phyloP scores from a whole-genome alignment of 2,329 filamentous ascomycete genomes.

The Triangularia setosa region DNA sequence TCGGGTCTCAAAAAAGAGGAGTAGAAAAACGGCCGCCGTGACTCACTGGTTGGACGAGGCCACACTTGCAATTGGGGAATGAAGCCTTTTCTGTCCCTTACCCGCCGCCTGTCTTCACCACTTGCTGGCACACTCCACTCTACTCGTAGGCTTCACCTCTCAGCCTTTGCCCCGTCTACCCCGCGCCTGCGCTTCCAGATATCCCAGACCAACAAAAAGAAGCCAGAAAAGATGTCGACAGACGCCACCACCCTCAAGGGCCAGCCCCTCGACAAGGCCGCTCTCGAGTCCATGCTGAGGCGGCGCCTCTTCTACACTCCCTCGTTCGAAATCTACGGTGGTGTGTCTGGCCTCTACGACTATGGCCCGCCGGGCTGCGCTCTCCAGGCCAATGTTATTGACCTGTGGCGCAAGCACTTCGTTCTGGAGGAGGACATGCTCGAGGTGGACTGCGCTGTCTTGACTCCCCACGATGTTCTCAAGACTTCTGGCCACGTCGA shows the following conservation, averaged over 20 bases:
- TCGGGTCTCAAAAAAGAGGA: constrained; percentile 18
- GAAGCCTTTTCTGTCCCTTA: constrained; percentile 24
- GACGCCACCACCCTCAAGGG: constrained; percentile 75
- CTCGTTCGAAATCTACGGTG: constrained; percentile 92
- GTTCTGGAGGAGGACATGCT: constrained; percentile 92
- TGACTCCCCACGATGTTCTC: constrained; percentile 89
- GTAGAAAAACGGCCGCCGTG: constrained; percentile 21
- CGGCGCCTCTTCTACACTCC: constrained; percentile 93
- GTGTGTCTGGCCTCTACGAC: constrained; percentile 85
- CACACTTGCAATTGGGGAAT: constrained; percentile 23
- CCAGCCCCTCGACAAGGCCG: constrained; percentile 77
- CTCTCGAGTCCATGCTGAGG: constrained; percentile 80
- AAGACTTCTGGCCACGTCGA: constrained; percentile 97
- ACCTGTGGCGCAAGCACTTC: constrained; percentile 90
- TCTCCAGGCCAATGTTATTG: constrained; percentile 82
- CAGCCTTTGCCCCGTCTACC: constrained; percentile 19
- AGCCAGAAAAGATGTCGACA: constrained; percentile 44
- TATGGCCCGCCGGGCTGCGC: constrained; percentile 87
- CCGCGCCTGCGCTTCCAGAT: constrained; percentile 21
- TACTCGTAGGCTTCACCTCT: constrained; percentile 18
- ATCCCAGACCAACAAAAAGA: constrained; percentile 21
- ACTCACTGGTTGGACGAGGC: constrained; percentile 26
- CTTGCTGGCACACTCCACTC: constrained; percentile 24
- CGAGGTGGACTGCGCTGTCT: constrained; percentile 87
- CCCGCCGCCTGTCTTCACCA: constrained; percentile 21